A percentile compares a stretch with the other conserved stretches of the same genome.
Conservation (phyloP, 176 grass and related monocot species). For the Cocos nucifera region DNA sequence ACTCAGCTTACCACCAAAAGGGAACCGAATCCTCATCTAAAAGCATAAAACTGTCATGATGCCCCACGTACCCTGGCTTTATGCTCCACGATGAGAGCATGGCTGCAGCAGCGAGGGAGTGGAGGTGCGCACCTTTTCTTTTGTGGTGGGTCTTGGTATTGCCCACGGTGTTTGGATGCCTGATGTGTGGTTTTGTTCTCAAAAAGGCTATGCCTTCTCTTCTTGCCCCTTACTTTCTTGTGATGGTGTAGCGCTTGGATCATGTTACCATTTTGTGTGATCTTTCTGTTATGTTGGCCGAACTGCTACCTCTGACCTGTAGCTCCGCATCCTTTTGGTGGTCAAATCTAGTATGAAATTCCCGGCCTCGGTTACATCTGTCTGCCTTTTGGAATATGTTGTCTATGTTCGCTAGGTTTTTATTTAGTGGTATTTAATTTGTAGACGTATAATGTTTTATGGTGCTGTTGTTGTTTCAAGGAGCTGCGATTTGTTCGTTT, state of each 20-base stretch:
- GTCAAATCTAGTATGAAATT: no score
- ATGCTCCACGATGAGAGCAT: slow-evolving; percentile 62
- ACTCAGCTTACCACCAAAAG: no score
- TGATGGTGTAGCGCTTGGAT: slow-evolving; percentile 5
- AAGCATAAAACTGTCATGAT: slow-evolving; percentile 20
- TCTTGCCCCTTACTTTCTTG: background rate
- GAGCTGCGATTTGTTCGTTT: no score
- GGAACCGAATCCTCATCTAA: slow-evolving; percentile 8
- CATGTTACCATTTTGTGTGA: background rate
- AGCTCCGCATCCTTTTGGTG: background rate
- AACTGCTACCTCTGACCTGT: slow-evolving; percentile 6
- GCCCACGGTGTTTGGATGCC: no score
- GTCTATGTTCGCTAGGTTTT: no score
- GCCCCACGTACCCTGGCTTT: slow-evolving; percentile 42
- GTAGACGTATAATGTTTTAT: no score
- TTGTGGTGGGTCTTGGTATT: background rate
- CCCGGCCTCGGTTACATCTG: no score
- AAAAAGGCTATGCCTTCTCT: background rate
- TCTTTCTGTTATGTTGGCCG: slow-evolving; percentile 16
- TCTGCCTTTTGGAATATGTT: no score
- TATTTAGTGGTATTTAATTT: no score
- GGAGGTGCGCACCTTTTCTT: slow-evolving; percentile 1
- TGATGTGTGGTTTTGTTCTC: no score
- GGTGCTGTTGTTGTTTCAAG: no score
- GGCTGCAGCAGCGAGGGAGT: slow-evolving; percentile 2